Evolutionary conservation across 2,329 filamentous ascomycete species (phyloP).

Genomic region (Gaeumannomyces tritici): DNA sequence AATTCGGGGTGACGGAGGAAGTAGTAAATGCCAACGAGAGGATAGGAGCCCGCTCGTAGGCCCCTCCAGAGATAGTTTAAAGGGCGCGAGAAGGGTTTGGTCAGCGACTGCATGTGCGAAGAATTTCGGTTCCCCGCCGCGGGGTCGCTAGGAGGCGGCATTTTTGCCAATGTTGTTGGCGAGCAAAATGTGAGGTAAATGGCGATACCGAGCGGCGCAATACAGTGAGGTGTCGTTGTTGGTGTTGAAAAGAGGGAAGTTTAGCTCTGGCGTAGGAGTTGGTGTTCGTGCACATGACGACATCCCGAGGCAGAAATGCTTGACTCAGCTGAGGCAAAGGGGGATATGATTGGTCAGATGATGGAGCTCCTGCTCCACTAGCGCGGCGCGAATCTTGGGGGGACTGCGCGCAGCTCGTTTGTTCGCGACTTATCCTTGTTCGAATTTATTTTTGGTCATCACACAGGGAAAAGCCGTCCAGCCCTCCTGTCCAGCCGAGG

Average conservation of each 20-base stretch:
- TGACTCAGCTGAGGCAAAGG: background rate
- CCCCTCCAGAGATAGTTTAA: slow-evolving; percentile 33
- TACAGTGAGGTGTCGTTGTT: background rate
- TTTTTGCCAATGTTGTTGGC: background rate
- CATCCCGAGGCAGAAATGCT: background rate
- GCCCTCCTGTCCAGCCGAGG: no score
- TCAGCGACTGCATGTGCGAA: no score
- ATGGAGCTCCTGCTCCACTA: background rate
- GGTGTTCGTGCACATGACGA: background rate
- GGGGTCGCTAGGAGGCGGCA: background rate
- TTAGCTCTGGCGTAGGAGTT: background rate
- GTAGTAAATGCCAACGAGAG: slow-evolving; percentile 69
- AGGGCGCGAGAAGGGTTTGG: slow-evolving; percentile 16
- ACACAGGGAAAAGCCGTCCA: no score
- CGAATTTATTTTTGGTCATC: background rate
- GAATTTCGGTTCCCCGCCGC: no score
- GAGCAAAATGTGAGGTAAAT: background rate
- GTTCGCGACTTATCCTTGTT: background rate
- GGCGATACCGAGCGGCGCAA: background rate
- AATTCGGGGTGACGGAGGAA: slow-evolving; percentile 69
- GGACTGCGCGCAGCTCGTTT: background rate
- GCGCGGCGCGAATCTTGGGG: background rate
- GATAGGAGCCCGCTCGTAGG: slow-evolving; percentile 40
- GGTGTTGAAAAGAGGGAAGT: background rate
- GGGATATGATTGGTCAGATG: background rate